These are phyloP conservation scores for Suillus occidentalis DNA, from an alignment of 768 basidiomycete genomes.

Conservation along the genomic window DNA sequence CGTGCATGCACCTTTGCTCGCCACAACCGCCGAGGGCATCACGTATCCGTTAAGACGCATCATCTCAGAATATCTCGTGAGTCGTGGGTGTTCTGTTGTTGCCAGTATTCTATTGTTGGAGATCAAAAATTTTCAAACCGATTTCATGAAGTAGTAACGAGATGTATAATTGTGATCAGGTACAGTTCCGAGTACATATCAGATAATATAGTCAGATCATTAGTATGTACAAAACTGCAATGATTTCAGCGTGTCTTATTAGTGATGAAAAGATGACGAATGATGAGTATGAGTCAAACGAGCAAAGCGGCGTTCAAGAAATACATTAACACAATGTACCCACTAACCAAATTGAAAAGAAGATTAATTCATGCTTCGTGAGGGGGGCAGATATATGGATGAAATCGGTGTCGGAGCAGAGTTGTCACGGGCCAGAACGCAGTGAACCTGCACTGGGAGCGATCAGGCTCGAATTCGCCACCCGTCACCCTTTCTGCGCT, in stretches of 20 bases:
- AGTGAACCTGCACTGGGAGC: neutral
- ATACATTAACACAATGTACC: constrained; percentile 15
- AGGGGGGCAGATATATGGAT: constrained; percentile 20
- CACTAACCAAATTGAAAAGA: constrained; percentile 1
- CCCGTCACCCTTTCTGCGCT: constrained; percentile 74
- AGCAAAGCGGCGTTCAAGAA: constrained; percentile 15
- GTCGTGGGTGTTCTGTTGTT: constrained; percentile 1
- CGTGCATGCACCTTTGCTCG: neutral
- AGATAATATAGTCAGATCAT: neutral
- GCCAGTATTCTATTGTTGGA: constrained; percentile 5
- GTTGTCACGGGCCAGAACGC: neutral
- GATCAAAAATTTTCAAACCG: neutral
- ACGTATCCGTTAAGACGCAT: neutral
- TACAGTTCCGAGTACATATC: constrained; percentile 4
- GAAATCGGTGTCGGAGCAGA: neutral
- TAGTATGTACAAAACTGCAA: constrained; percentile 9
- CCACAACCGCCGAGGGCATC: neutral
- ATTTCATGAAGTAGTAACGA: neutral
- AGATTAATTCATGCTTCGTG: constrained; percentile 13
- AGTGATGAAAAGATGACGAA: neutral
- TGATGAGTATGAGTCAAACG: constrained; percentile 1
- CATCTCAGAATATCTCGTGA: neutral
- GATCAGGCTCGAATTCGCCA: constrained; percentile 68
- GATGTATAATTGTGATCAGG: constrained; percentile 5
- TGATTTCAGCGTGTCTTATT: constrained; percentile 4